These are phyloP conservation scores for Euptelea pleiosperma DNA, from an alignment of 164 flowering plant species.

Conservation along the genomic window DNA sequence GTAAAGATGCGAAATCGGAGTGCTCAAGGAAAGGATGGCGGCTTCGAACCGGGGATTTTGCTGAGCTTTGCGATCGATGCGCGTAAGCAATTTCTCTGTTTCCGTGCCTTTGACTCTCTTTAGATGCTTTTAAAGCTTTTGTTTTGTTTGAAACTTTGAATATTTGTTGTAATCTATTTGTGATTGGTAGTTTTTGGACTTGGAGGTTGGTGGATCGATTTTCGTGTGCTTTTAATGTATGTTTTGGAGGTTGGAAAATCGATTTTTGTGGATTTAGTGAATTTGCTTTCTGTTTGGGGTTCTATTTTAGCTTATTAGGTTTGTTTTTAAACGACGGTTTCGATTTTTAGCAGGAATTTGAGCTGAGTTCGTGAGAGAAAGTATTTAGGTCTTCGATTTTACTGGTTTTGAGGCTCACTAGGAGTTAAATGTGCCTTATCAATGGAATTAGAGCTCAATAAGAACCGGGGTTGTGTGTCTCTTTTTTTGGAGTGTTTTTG, in stretches of 20 bases:
- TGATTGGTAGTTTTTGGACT: background rate
- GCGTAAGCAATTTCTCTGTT: constrained; percentile 36
- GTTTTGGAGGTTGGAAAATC: background rate
- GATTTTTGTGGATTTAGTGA: background rate
- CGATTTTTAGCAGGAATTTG: background rate
- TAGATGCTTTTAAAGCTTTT: no score
- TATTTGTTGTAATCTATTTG: background rate
- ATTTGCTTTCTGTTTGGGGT: background rate
- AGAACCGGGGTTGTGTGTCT: no score
- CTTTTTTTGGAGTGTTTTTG: no score
- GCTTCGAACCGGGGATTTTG: constrained; percentile 61
- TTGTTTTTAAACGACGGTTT: background rate
- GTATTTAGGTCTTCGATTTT: background rate
- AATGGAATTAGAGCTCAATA: no score
- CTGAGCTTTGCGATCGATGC: constrained; percentile 89
- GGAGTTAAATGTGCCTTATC: no score
- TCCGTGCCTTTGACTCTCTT: background rate
- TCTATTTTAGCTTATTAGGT: background rate
- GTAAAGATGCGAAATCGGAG: constrained; percentile 51
- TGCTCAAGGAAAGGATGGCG: constrained; percentile 69
- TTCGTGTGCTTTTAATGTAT: no score
- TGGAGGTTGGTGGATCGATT: background rate
- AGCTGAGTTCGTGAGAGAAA: background rate
- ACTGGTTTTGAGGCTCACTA: no score
- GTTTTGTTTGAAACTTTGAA: background rate